Conservation (phyloP, 78 protist genomes). For the Dictyostelium capitatum region DNA sequence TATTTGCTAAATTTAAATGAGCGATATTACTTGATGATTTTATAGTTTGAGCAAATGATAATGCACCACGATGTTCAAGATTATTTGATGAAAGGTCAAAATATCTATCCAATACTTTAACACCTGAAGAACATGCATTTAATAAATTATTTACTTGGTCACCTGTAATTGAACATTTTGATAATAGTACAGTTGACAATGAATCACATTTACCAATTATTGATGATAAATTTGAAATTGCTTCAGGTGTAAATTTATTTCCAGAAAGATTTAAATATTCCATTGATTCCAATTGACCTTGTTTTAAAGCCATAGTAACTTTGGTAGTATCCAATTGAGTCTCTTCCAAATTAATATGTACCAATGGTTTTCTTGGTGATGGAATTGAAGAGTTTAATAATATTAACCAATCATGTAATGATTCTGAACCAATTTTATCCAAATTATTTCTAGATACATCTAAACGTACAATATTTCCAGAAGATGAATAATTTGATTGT, state of each 20-base stretch:
- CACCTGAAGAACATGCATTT: constrained; percentile 39
- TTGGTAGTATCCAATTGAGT: constrained; percentile 54
- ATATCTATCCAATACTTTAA: background rate
- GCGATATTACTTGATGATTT: constrained; percentile 30
- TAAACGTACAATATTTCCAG: constrained; percentile 19
- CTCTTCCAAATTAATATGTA: constrained; percentile 28
- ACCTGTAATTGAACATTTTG: constrained; percentile 44
- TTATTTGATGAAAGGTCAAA: constrained; percentile 45
- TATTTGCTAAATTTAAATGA: background rate
- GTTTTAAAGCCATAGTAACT: constrained; percentile 23
- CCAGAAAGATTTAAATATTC: constrained; percentile 16
- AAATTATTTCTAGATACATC: constrained; percentile 40
- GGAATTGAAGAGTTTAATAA: constrained; percentile 38
- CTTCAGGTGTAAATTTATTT: constrained; percentile 38
- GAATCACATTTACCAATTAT: constrained; percentile 36
- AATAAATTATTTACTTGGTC: constrained; percentile 37
- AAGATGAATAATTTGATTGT: constrained; percentile 37
- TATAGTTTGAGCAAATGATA: constrained; percentile 20
- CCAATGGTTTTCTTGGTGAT: constrained; percentile 43
- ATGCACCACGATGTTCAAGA: constrained; percentile 43
- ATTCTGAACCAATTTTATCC: constrained; percentile 49
- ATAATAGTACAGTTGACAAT: background rate
- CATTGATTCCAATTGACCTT: constrained; percentile 41
- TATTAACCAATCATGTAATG: constrained; percentile 40
- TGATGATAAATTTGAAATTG: constrained; percentile 15